phyloP scores from a whole-genome alignment of 306 rosid genomes.

The Neltuma alba region DNA sequence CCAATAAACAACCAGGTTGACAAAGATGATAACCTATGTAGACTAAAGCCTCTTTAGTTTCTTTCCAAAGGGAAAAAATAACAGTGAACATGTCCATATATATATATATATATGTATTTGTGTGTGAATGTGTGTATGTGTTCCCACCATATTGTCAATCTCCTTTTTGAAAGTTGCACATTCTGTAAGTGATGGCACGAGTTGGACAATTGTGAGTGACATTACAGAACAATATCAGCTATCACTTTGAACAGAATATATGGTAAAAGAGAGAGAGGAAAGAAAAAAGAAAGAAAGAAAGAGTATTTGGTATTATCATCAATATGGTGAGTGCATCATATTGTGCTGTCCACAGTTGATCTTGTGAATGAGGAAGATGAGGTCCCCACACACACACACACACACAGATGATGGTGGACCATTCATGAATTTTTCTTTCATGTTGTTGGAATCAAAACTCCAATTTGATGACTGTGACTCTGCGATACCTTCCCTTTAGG shows the following conservation, averaged over 20 bases:
- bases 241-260: conserved; percentile 14
- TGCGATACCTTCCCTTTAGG: neutral
- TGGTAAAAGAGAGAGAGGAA: neutral
- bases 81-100: no score
- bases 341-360: conserved; percentile 56
- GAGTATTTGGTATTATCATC: conserved; percentile 3
- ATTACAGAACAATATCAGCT: conserved; percentile 4
- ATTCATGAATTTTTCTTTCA: neutral
- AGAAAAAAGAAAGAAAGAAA: neutral
- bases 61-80: neutral
- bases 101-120: no score
- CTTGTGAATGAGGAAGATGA: conserved; percentile 42
- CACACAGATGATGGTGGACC: conserved; percentile 29
- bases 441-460: neutral
- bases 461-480: conserved; percentile 1
- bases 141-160: neutral
- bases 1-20: neutral
- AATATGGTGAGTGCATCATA: neutral
- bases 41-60: neutral
- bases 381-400: conserved; percentile 50
- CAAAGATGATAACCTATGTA: neutral
- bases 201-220: conserved; percentile 11
- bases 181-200: conserved; percentile 1
- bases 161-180: neutral
- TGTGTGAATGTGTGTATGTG: neutral